Evolutionary conservation across 202 grass and related monocot species (phyloP).

Genomic region (Dendrocalamus latiflorus): DNA sequence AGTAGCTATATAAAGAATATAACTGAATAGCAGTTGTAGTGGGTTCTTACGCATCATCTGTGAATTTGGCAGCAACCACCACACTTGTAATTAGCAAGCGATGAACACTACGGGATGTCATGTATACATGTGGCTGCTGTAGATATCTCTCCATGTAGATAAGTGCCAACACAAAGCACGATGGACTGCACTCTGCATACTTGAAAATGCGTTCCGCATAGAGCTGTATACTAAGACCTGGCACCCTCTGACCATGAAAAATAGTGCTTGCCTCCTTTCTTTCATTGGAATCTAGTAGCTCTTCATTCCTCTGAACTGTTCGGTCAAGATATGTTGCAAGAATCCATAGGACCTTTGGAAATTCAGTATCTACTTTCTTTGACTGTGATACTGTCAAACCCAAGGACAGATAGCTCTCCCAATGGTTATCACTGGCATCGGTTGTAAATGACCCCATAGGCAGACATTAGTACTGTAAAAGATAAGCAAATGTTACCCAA

Average conservation of each 20-base stretch:
- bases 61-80: constrained; percentile 88
- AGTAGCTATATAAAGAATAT: not conserved
- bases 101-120: constrained; percentile 69
- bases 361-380: constrained; percentile 39
- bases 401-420: constrained; percentile 57
- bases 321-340: constrained; percentile 60
- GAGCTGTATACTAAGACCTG: constrained; percentile 68
- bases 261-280: constrained; percentile 52
- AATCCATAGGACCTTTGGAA: constrained; percentile 71
- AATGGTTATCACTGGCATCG: constrained; percentile 22
- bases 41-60: constrained; percentile 74
- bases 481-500: constrained; percentile 25
- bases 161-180: constrained; percentile 78
- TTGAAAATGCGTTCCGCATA: constrained; percentile 92
- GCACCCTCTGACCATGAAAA: constrained; percentile 71
- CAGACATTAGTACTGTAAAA: constrained; percentile 36
- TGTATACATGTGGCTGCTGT: constrained; percentile 60
- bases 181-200: constrained; percentile 84
- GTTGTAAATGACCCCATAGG: constrained; percentile 34
- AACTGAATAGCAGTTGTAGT: not conserved
- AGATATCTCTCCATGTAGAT: constrained; percentile 92
- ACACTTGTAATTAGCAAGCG: constrained; percentile 77
- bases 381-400: constrained; percentile 54
- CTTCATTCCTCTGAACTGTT: constrained; percentile 56
- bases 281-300: constrained; percentile 47